Conservation (phyloP, 129 eudicot species). For the Scalesia atractyloides region DNA sequence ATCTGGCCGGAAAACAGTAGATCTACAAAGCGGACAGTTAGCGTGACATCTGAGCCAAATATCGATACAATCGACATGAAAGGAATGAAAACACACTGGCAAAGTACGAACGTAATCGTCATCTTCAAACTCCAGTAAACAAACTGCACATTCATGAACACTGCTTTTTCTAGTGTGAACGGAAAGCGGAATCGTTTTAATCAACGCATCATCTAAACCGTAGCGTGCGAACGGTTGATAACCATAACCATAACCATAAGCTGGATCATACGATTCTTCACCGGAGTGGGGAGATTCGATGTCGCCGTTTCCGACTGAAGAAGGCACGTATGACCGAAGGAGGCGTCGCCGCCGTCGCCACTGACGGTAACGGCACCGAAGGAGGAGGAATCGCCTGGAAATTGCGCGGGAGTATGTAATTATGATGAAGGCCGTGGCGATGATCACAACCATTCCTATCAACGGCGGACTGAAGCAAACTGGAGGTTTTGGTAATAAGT, state of each 20-base stretch:
- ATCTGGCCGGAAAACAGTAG: conserved; percentile 60
- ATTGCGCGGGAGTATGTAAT: conserved; percentile 84
- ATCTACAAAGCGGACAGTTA: conserved; percentile 90
- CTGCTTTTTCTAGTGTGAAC: conserved; percentile 57
- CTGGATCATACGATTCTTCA: conserved; percentile 45
- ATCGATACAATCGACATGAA: conserved; percentile 94
- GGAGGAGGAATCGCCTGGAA: conserved; percentile 55
- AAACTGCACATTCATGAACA: conserved; percentile 79
- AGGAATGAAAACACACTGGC: conserved; percentile 82
- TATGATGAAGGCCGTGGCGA: conserved; percentile 79
- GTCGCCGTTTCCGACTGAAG: conserved; percentile 56
- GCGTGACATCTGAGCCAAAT: conserved; percentile 92
- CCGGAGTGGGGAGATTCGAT: conserved; percentile 64
- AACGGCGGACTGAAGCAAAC: conserved; percentile 88
- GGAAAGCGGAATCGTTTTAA: conserved; percentile 78
- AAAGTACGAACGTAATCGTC: conserved; percentile 85
- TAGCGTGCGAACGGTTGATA: conserved; percentile 64
- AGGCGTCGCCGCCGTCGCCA: conserved; percentile 77
- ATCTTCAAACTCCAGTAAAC: conserved; percentile 76
- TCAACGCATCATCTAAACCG: conserved; percentile 71
- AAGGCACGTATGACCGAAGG: conserved; percentile 56
- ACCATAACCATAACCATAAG: conserved; percentile 37
- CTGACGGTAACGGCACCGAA: conserved; percentile 52
- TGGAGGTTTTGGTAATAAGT: conserved; percentile 38
- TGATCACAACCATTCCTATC: conserved; percentile 86